Evolutionary conservation across 75 land plant species (phyloP), one percentile per base, ranked within the genome.

Genomic region (Picea sitchensis): DNA sequence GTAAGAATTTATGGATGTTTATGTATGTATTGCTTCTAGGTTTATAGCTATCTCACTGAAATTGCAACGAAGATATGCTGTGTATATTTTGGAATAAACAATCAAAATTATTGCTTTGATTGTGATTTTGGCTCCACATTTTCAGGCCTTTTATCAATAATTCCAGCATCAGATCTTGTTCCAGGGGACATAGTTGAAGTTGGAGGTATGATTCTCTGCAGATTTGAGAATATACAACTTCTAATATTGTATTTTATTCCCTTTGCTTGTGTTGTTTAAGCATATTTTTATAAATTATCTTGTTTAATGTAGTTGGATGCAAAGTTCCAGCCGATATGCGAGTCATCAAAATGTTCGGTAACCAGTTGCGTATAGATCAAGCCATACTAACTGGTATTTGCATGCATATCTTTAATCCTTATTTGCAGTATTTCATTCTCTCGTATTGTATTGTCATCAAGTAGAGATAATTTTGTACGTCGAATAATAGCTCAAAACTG

Each of bases 131-230:
- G 18, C n/a, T n/a, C 23, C 11, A 23, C 36, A 23, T 91, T 72
- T 84, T 58, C 90, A 98, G 99, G 99, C 72, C 91, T 95, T 77
- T 88, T 93, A 77, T 93, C 99, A 61, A 98, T 98, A 58, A 71
- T 93, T 38, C 96, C 98, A 44, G 99, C 99, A 7, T 81, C 96
- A 56, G 95, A 93, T n/a, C 99, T 98, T 81, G 99, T 98, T 30
- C 99, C 98, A 36, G 99, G 99, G 44, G 99, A 98, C 82, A 90
- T 98, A 80, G 99, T 95, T 72, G 99, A 98, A 88, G 94, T 95
- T 83, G 81, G 89, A 85, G 98, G 99, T 95, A 80, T 77, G 64
- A 11, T 76, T 56, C 12, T 78, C 32, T 59, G 20, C 36, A 51
- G 44, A 18, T 36, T 58, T 57, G 18, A 61, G 18, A 58, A 41